A percentile compares a stretch with the other conserved stretches of the same genome.
phyloP scores from a whole-genome alignment of 805 yeast species.

The Yarrowia sp. region DNA sequence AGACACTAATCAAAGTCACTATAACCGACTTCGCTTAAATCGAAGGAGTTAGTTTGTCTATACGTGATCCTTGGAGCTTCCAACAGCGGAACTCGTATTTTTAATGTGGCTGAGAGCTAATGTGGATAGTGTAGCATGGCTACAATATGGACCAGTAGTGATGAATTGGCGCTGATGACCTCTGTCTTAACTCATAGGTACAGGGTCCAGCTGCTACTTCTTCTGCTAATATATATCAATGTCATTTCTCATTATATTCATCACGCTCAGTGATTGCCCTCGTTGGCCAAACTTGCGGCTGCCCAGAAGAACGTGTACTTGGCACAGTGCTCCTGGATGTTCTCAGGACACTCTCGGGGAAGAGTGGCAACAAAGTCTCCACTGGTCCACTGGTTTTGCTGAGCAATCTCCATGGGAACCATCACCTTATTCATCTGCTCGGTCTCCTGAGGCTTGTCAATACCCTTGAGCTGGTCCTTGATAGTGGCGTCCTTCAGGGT shows the following conservation, averaged over 20 bases:
- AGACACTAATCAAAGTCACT: too few relatives aligned
- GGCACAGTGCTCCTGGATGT: conserved; percentile 12
- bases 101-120: too few relatives aligned
- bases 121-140: too few relatives aligned
- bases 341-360: conserved; percentile 27
- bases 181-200: too few relatives aligned
- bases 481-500: not conserved
- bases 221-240: not conserved
- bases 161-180: too few relatives aligned
- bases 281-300: conserved; percentile 26
- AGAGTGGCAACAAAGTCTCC: conserved; percentile 24
- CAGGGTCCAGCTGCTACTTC: too few relatives aligned
- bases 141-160: too few relatives aligned
- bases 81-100: too few relatives aligned
- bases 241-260: not conserved
- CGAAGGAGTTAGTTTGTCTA: too few relatives aligned
- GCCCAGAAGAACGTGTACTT: conserved; percentile 30
- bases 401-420: conserved; percentile 10
- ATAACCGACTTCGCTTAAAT: too few relatives aligned
- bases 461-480: conserved; percentile 3
- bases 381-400: conserved; percentile 16
- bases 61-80: too few relatives aligned
- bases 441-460: conserved; percentile 10
- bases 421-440: conserved; percentile 29
- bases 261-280: not conserved